phyloP scores from a whole-genome alignment of 768 basidiomycete species.

The Trametes meyenii region DNA sequence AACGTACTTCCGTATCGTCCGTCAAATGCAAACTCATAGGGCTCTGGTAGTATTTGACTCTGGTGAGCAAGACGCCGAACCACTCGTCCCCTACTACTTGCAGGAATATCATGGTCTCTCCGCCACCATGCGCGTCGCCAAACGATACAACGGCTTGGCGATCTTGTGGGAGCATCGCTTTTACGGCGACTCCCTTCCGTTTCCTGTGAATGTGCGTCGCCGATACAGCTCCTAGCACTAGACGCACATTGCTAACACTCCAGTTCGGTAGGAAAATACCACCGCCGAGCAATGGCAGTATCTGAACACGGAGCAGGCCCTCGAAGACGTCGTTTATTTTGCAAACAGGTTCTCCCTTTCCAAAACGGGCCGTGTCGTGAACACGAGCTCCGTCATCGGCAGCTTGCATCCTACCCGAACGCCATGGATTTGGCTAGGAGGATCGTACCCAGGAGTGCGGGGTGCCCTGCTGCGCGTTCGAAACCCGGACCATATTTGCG shows the following conservation, averaged over 20 bases:
- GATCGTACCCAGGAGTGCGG: slow-evolving; percentile 52
- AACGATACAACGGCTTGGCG: slow-evolving; percentile 48
- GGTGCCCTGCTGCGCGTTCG: slow-evolving; percentile 48
- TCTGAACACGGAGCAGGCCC: slow-evolving; percentile 51
- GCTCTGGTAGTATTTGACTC: slow-evolving; percentile 49
- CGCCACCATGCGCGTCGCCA: slow-evolving; percentile 49
- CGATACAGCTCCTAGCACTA: not conserved
- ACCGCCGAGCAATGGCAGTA: slow-evolving; percentile 50
- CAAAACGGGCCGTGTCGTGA: slow-evolving; percentile 1
- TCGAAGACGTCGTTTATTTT: slow-evolving; percentile 54
- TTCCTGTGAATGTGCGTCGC: slow-evolving; percentile 46
- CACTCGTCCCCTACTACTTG: slow-evolving; percentile 51
- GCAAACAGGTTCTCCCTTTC: slow-evolving; percentile 42
- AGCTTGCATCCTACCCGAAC: slow-evolving; percentile 44
- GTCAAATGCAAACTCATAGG: not conserved
- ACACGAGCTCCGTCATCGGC: not conserved
- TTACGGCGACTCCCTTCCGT: slow-evolving; percentile 51
- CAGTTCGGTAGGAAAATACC: slow-evolving; percentile 42
- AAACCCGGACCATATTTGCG: slow-evolving; percentile 50
- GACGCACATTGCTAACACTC: not conserved
- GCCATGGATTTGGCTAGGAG: slow-evolving; percentile 54
- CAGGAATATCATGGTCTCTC: slow-evolving; percentile 54
- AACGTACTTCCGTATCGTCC: not conserved
- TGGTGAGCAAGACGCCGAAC: slow-evolving; percentile 52
- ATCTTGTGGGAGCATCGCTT: slow-evolving; percentile 56